Evolutionary conservation across 441 rosid genomes (phyloP).

Genomic region (Populus hybrid): DNA sequence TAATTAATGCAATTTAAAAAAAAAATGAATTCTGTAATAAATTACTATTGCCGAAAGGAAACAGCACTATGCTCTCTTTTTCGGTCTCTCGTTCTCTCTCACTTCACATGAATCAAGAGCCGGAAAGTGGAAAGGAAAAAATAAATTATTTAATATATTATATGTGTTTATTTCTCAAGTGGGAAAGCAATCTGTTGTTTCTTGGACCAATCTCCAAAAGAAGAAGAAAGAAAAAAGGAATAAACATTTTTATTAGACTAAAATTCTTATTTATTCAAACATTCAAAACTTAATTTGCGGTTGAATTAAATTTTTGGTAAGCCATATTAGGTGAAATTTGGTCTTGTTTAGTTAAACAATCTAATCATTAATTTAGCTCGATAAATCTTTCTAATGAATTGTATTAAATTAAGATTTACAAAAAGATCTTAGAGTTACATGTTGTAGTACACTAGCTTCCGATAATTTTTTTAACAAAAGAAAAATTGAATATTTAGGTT

Average conservation of each 20-base stretch:
- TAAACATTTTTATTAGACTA: background rate
- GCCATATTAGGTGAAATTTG: background rate
- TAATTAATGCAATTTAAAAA: too few relatives aligned
- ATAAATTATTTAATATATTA: background rate
- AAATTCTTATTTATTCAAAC: background rate
- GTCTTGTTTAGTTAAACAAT: background rate
- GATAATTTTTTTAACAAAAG: too few relatives aligned
- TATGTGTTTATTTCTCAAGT: background rate
- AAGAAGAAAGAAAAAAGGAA: too few relatives aligned
- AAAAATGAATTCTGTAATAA: background rate
- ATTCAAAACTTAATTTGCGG: too few relatives aligned
- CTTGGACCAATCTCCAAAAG: background rate
- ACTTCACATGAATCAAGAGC: background rate
- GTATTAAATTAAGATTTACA: too few relatives aligned
- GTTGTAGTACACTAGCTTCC: too few relatives aligned
- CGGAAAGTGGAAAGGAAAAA: background rate
- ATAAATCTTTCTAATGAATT: too few relatives aligned
- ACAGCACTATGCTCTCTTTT: background rate
- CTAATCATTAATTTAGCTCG: too few relatives aligned
- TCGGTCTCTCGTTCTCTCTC: background rate
- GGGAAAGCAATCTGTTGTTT: background rate
- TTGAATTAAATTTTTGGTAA: too few relatives aligned
- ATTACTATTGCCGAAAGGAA: slow-evolving; percentile 6
- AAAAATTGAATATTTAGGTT: too few relatives aligned
- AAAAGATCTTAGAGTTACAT: too few relatives aligned